phyloP scores from a whole-genome alignment of 352 stramenopile genomes.

The Lagenidium giganteum region DNA sequence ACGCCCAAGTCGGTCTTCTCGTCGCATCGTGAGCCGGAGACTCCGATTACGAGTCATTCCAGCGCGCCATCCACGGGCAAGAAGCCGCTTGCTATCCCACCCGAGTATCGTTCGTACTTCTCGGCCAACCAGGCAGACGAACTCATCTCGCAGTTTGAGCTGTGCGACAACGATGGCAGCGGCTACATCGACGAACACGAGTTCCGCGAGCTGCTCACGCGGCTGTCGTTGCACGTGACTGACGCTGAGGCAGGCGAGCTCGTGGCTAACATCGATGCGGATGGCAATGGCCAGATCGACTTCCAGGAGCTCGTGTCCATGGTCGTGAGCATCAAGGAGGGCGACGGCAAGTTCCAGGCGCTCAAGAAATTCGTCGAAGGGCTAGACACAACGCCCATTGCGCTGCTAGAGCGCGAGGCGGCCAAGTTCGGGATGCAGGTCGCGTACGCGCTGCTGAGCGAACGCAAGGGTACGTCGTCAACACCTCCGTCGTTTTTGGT shows the following conservation, averaged over 20 bases:
- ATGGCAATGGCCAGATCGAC: constrained; percentile 57
- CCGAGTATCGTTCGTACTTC: constrained; percentile 34
- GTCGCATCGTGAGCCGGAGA: too few relatives aligned
- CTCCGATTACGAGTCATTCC: too few relatives aligned
- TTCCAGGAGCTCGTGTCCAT: constrained; percentile 54
- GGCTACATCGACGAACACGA: constrained; percentile 58
- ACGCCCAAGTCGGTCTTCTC: too few relatives aligned
- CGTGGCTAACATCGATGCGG: constrained; percentile 44
- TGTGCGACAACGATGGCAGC: constrained; percentile 46
- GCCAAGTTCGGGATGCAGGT: constrained; percentile 51
- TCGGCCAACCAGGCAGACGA: constrained; percentile 48
- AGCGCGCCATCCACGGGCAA: too few relatives aligned
- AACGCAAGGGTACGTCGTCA: constrained; percentile 28
- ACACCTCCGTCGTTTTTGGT: constrained; percentile 34
- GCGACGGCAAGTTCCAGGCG: constrained; percentile 36
- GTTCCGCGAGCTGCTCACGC: constrained; percentile 51
- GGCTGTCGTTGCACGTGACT: constrained; percentile 39
- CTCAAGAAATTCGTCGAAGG: constrained; percentile 39
- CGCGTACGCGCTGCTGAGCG: constrained; percentile 45
- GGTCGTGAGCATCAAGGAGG: constrained; percentile 48
- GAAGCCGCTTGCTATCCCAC: constrained; percentile 22
- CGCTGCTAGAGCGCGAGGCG: constrained; percentile 56
- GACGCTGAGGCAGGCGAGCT: constrained; percentile 41
- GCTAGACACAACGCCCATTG: constrained; percentile 57
- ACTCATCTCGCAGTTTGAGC: constrained; percentile 52